These are phyloP conservation scores for Medicago arabica DNA, from an alignment of 306 rosid genomes.

Conservation along the genomic window DNA sequence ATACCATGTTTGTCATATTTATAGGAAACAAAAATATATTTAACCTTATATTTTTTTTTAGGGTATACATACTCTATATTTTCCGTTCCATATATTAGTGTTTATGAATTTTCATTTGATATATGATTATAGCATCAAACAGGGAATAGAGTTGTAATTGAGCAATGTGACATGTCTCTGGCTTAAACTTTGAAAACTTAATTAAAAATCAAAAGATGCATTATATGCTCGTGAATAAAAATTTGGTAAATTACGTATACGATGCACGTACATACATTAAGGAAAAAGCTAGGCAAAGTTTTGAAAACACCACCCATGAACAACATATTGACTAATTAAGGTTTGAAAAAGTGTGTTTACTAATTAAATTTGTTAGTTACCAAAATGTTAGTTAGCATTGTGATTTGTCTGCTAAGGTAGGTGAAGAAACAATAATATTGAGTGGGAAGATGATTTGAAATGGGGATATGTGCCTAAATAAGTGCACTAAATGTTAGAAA, in stretches of 20 bases:
- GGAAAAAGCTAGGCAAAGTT: conserved; percentile 26
- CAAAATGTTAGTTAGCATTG: conserved; percentile 12
- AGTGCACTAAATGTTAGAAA: too few relatives aligned
- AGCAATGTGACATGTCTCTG: conserved; percentile 34
- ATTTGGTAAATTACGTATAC: conserved; percentile 6
- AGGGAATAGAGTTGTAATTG: background rate
- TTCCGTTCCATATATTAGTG: background rate
- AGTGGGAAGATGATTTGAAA: conserved; percentile 43
- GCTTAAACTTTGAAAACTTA: conserved; percentile 27
- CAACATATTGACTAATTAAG: conserved; percentile 15
- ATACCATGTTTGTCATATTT: too few relatives aligned
- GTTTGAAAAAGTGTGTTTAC: conserved; percentile 2
- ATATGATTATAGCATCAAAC: background rate
- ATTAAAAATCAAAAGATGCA: conserved; percentile 6
- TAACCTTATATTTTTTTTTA: too few relatives aligned
- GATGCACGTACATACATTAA: background rate
- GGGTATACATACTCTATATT: background rate
- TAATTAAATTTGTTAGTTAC: conserved; percentile 4
- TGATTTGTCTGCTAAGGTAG: conserved; percentile 34
- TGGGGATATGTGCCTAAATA: conserved; percentile 57
- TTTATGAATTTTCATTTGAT: conserved; percentile 1
- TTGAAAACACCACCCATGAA: background rate
- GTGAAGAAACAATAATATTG: conserved; percentile 45
- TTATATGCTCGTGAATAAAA: conserved; percentile 7
- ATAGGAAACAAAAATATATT: too few relatives aligned